Evolutionary conservation across 2,329 filamentous ascomycete genomes (phyloP).

Genomic region (Sarocladium kiliense): DNA sequence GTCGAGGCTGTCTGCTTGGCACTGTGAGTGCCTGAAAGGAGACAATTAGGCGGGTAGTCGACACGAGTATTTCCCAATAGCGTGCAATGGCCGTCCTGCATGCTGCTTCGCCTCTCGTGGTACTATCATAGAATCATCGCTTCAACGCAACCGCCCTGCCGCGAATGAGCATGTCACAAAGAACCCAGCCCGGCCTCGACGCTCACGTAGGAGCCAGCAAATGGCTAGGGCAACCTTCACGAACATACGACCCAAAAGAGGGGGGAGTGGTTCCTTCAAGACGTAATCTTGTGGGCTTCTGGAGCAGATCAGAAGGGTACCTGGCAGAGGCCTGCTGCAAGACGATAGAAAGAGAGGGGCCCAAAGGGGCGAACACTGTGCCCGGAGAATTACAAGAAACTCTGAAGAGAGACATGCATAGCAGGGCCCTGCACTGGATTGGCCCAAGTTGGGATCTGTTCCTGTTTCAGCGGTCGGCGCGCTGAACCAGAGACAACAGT

Average conservation of each 20-base stretch:
- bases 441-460: background rate
- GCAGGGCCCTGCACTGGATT: background rate
- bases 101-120: no score
- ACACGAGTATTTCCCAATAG: background rate
- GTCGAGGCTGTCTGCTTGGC: background rate
- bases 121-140: no score
- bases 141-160: background rate
- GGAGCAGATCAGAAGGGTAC: background rate
- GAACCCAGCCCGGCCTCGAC: background rate
- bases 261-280: background rate
- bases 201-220: background rate
- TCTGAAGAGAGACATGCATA: slow-evolving; percentile 8
- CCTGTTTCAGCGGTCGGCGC: background rate
- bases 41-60: background rate
- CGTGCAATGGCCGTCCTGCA: background rate
- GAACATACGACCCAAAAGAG: slow-evolving; percentile 1
- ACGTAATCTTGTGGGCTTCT: background rate
- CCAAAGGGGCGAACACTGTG: background rate
- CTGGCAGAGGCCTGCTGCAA: no score
- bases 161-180: no score
- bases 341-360: no score
- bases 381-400: slow-evolving; percentile 1
- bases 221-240: background rate
- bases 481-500: slow-evolving; percentile 7
- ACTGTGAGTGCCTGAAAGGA: background rate